These are phyloP conservation scores for Oxyria digyna DNA, from an alignment of 148 eudicot species.

Conservation along the genomic window DNA sequence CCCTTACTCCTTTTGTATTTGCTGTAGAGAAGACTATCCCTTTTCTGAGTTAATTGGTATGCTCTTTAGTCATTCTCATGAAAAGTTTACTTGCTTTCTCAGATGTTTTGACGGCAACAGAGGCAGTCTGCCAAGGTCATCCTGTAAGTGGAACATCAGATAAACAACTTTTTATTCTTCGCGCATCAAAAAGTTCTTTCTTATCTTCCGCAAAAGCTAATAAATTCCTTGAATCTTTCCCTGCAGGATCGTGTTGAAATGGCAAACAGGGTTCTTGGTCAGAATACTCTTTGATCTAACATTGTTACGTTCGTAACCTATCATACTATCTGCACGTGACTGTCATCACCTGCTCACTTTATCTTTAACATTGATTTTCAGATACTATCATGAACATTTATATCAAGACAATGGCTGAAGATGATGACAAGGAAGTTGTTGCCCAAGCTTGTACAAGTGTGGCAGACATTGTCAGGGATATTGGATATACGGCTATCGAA, in stretches of 20 bases:
- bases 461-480: conserved; percentile 62
- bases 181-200: neutral
- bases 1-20: neutral
- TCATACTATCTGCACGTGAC: neutral
- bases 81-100: conserved; percentile 1
- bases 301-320: neutral
- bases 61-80: neutral
- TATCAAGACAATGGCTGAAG: conserved; percentile 73
- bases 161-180: neutral
- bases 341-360: neutral
- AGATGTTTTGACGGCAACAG: conserved; percentile 80
- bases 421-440: conserved; percentile 97
- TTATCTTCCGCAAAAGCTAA: neutral
- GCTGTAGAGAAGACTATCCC: neutral
- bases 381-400: conserved; percentile 80
- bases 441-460: conserved; percentile 82
- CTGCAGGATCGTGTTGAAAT: conserved; percentile 72
- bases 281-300: neutral
- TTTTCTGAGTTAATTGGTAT: neutral
- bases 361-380: conserved; percentile 17
- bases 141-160: conserved; percentile 39
- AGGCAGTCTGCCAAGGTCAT: conserved; percentile 60
- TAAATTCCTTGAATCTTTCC: neutral
- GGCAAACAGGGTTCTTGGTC: conserved; percentile 68
- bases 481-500: conserved; percentile 62